phyloP scores from a whole-genome alignment of 2,329 filamentous ascomycete genomes.

The Fusarium abutilonis region DNA sequence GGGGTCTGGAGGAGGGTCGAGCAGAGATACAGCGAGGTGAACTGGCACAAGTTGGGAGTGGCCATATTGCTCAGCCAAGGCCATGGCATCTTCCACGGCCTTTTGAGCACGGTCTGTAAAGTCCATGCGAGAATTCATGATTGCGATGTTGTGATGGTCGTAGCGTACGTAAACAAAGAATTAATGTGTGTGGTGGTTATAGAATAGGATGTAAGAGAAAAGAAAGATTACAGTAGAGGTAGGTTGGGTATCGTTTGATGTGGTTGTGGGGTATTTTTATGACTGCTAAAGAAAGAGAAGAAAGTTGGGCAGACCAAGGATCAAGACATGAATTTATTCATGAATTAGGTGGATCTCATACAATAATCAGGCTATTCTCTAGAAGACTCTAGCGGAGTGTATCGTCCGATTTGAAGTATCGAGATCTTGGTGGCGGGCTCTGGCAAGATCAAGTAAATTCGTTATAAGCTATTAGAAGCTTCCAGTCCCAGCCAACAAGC shows the following conservation, averaged over 20 bases:
- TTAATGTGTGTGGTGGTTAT: slow-evolving; percentile 6
- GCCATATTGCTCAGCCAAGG: slow-evolving; percentile 85
- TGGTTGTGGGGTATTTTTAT: slow-evolving; percentile 11
- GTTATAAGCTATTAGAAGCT: slow-evolving; percentile 44
- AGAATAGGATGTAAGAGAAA: background rate
- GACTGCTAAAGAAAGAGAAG: slow-evolving; percentile 24
- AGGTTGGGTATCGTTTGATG: slow-evolving; percentile 41
- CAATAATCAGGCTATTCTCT: slow-evolving; percentile 24
- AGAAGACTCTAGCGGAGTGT: slow-evolving; percentile 29
- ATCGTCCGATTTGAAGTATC: slow-evolving; percentile 38
- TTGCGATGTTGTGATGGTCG: slow-evolving; percentile 44
- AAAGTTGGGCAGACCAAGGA: slow-evolving; percentile 10
- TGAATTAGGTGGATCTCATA: slow-evolving; percentile 37
- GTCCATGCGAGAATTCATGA: slow-evolving; percentile 81
- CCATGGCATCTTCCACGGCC: slow-evolving; percentile 88
- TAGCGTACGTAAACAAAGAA: slow-evolving; percentile 3
- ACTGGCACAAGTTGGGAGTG: slow-evolving; percentile 92
- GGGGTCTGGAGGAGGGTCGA: slow-evolving; percentile 78
- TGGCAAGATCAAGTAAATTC: slow-evolving; percentile 42
- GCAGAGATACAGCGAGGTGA: slow-evolving; percentile 85
- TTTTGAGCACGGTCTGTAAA: slow-evolving; percentile 95
- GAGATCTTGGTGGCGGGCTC: slow-evolving; percentile 38
- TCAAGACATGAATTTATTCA: slow-evolving; percentile 43
- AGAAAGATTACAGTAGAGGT: slow-evolving; percentile 26
- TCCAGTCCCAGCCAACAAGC: slow-evolving; percentile 44